Evolutionary conservation across 169 alveolate genomes (phyloP), one percentile per base, ranked within the genome.

Genomic region (Babesia ovata): DNA sequence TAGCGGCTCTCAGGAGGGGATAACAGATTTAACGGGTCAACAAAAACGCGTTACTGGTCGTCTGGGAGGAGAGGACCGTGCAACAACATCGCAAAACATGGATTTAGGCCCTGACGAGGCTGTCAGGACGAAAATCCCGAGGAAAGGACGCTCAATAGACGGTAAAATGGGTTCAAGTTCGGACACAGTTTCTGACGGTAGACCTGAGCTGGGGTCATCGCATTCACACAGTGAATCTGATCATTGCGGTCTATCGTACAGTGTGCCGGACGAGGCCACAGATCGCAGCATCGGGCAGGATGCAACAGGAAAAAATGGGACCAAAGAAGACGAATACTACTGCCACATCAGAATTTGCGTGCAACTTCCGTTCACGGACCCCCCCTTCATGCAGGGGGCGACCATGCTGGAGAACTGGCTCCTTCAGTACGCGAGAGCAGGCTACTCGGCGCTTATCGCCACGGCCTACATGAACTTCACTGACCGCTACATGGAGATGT

Each of bases 401-500:
- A 33, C 46, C 21, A 62, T 90, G 84, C 56, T 81, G 49, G 86
- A 86, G 69, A 81, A 73, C 54, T 63, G 82, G 78, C 63, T 90
- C 59, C 67, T 79, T 29, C 72, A 81, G 59, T 66, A 73, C 29
- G 59, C 79, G 26, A 63, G 67, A 26, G 57, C 62, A 49, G 88
- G 90, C 24, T 90, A 86, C 63, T 79, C 91, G 42, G 52, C 84
- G 28, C 52, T 90, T n/a, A 72, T 90, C 60, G 81, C 94, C 33
- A 84, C 94, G 0, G 88, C 89, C 39, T 90, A 90, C 86, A 76
- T 90, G 46, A 90, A 90, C 76, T 90, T 90, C 65, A 86, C 94
- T n/a, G 61, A 74, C 21, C 65, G 66, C 44, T 54, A 79, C 70
- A 53, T 86, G 36, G 85, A 86, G 42, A 50, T 86, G 58, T 66